These are phyloP conservation scores for Saccharomyces hybrid DNA, from an alignment of 1,139 yeast genomes.

Conservation along the genomic window DNA sequence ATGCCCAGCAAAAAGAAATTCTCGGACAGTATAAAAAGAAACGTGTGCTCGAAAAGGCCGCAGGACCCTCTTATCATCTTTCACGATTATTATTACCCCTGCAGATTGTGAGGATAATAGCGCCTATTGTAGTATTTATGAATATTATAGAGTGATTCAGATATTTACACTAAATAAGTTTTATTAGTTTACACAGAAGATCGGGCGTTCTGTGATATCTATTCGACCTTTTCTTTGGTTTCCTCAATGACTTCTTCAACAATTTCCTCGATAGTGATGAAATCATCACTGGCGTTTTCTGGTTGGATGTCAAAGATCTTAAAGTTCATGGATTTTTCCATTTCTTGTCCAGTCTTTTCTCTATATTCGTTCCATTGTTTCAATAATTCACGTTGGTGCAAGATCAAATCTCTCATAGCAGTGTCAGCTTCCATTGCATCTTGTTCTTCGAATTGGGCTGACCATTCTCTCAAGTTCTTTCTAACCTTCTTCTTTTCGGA, in stretches of 20 bases:
- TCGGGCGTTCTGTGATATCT: not conserved
- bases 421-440: slow-evolving; percentile 97
- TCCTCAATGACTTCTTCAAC: slow-evolving; percentile 49
- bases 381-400: slow-evolving; percentile 73
- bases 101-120: not conserved
- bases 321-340: slow-evolving; percentile 18
- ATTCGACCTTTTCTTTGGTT: slow-evolving; percentile 64
- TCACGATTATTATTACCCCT: not conserved
- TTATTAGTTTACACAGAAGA: not conserved
- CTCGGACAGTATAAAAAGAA: not conserved
- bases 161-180: not conserved
- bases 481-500: slow-evolving; percentile 79
- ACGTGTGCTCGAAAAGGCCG: not conserved
- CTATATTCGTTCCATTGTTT: slow-evolving; percentile 87
- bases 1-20: not conserved
- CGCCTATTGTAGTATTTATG: not conserved
- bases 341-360: slow-evolving; percentile 16
- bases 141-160: not conserved
- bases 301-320: slow-evolving; percentile 27
- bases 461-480: slow-evolving; percentile 81
- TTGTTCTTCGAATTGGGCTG: slow-evolving; percentile 87
- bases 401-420: slow-evolving; percentile 82
- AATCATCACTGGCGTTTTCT: slow-evolving; percentile 42
- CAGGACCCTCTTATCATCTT: not conserved
- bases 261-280: slow-evolving; percentile 21